These are phyloP conservation scores for Collybia mongolica DNA, from an alignment of 768 basidiomycete species.

Conservation along the genomic window DNA sequence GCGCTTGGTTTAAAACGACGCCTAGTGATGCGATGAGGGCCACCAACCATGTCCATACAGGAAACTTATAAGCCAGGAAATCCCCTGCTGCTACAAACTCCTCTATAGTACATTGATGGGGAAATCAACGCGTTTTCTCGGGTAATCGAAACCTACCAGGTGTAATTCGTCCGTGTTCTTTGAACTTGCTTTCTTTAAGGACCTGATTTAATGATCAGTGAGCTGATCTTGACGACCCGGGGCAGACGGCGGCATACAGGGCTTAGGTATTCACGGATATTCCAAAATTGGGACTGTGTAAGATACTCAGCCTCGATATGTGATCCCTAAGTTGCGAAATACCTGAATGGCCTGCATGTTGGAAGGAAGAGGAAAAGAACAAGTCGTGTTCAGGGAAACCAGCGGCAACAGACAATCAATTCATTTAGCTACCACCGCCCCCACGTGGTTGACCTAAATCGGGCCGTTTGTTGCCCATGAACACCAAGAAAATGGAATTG, in stretches of 20 bases:
- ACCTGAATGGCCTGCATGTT: slow-evolving; percentile 45
- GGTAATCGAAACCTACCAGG: slow-evolving; percentile 58
- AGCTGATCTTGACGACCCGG: slow-evolving; percentile 25
- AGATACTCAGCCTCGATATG: not conserved
- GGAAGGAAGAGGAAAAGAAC: slow-evolving; percentile 16
- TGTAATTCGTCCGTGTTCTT: slow-evolving; percentile 95
- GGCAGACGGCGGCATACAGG: slow-evolving; percentile 45
- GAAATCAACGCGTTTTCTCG: slow-evolving; percentile 14
- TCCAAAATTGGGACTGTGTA: slow-evolving; percentile 16
- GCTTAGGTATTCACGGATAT: slow-evolving; percentile 88
- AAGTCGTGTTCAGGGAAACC: slow-evolving; percentile 9
- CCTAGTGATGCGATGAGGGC: not conserved
- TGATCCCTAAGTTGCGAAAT: not conserved
- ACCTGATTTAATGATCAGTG: slow-evolving; percentile 56
- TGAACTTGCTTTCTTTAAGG: slow-evolving; percentile 97
- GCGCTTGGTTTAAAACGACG: too few relatives aligned
- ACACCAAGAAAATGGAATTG: too few relatives aligned
- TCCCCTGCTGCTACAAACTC: slow-evolving; percentile 99
- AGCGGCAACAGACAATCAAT: slow-evolving; percentile 25
- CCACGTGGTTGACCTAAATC: slow-evolving; percentile 27
- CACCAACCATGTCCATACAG: slow-evolving; percentile 92
- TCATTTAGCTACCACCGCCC: slow-evolving; percentile 15
- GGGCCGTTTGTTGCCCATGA: not conserved
- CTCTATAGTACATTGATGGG: slow-evolving; percentile 48
- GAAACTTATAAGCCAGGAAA: slow-evolving; percentile 97